phyloP scores from a whole-genome alignment of 1,139 yeast genomes.

The Magnusiomyces fungicola region DNA sequence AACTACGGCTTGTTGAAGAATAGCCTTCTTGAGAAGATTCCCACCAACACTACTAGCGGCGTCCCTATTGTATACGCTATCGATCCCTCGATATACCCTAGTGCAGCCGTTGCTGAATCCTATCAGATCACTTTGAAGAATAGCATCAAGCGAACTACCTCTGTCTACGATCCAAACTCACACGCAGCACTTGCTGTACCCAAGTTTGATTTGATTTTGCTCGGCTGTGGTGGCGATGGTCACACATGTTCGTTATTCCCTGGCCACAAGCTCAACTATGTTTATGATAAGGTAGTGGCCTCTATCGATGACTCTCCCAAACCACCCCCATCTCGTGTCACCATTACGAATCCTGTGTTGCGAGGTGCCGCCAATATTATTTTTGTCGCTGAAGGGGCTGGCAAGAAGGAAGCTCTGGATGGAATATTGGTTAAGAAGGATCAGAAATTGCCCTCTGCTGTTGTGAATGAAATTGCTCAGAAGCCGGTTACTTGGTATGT shows the following conservation, averaged over 20 bases:
- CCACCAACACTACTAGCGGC: constrained; percentile 4
- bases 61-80: constrained; percentile 3
- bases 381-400: constrained; percentile 85
- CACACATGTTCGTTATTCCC: constrained; percentile 77
- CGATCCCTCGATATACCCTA: neutral
- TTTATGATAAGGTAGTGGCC: constrained; percentile 30
- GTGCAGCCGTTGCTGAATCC: neutral
- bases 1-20: constrained; percentile 58
- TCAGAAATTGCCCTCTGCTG: constrained; percentile 55
- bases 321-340: constrained; percentile 72
- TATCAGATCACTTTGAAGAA: constrained; percentile 4
- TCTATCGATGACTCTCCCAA: constrained; percentile 60
- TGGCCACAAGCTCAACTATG: constrained; percentile 29
- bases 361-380: constrained; percentile 51
- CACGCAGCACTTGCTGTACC: constrained; percentile 20
- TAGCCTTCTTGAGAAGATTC: constrained; percentile 24
- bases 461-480: constrained; percentile 50
- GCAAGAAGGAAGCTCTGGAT: constrained; percentile 66
- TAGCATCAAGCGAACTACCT: constrained; percentile 2
- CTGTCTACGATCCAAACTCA: constrained; percentile 7
- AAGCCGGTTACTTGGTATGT: constrained; percentile 69
- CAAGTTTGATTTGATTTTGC: constrained; percentile 48
- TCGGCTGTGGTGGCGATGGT: constrained; percentile 79
- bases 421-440: constrained; percentile 53
- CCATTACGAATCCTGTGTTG: constrained; percentile 60